Evolutionary conservation across 805 yeast genomes (phyloP).

Genomic region (Candida sphagnicola): DNA sequence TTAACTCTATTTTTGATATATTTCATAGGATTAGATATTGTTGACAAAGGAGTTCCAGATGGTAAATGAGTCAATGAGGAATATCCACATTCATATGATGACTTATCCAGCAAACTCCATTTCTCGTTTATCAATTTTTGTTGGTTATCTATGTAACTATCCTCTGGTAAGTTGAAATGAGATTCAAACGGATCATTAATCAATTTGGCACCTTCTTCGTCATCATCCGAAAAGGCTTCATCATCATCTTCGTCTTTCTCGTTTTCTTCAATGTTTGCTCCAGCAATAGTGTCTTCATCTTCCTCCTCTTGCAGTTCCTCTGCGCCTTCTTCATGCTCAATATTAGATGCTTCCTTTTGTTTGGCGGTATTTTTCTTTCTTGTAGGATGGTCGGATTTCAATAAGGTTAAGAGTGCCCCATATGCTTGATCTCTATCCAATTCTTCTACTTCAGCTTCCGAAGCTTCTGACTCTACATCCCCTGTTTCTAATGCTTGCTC

Average conservation of each 20-base stretch:
- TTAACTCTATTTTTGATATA: constrained; percentile 28
- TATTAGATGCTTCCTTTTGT: constrained; percentile 10
- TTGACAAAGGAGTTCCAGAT: constrained; percentile 20
- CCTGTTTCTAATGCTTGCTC: constrained; percentile 2
- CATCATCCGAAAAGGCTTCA: constrained; percentile 11
- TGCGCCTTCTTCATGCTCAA: constrained; percentile 9
- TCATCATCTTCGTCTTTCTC: constrained; percentile 20
- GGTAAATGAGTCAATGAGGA: constrained; percentile 29
- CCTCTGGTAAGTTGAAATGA: constrained; percentile 62
- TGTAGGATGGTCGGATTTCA: constrained; percentile 43
- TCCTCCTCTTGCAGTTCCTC: constrained; percentile 13
- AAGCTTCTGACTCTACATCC: constrained; percentile 9
- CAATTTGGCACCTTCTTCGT: constrained; percentile 31
- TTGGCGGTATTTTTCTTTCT: constrained; percentile 10
- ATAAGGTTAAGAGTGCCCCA: constrained; percentile 61
- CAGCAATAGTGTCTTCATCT: constrained; percentile 21
- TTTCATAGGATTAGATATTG: constrained; percentile 13
- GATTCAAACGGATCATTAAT: constrained; percentile 66
- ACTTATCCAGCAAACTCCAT: constrained; percentile 24
- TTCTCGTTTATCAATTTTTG: constrained; percentile 14
- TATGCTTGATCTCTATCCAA: constrained; percentile 43
- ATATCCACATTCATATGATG: constrained; percentile 20
- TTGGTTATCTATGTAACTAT: constrained; percentile 27
- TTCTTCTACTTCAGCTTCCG: constrained; percentile 12
- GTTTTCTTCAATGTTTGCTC: constrained; percentile 22